Conservation (phyloP, 2,329 filamentous ascomycete genomes). For the Calonectria naviculata region DNA sequence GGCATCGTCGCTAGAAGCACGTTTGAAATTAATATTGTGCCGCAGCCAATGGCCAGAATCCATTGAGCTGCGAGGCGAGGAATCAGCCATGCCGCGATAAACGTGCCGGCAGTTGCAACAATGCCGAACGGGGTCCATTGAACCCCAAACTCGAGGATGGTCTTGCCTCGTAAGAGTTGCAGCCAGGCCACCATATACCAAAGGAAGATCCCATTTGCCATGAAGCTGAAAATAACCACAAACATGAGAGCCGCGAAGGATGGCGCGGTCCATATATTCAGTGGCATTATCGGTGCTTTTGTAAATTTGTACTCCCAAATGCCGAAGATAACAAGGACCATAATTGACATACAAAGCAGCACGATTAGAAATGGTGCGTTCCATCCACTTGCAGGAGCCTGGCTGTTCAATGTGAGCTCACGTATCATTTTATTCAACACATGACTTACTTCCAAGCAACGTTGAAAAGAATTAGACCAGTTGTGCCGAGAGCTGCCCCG, state of each 20-base stretch:
- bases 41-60: slow-evolving; percentile 56
- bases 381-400: slow-evolving; percentile 58
- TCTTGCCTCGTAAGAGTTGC: slow-evolving; percentile 52
- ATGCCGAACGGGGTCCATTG: slow-evolving; percentile 54
- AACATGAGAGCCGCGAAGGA: slow-evolving; percentile 54
- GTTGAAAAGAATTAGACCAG: slow-evolving; percentile 57
- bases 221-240: slow-evolving; percentile 56
- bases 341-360: slow-evolving; percentile 48
- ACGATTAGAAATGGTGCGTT: slow-evolving; percentile 51
- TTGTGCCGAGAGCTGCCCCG: slow-evolving; percentile 53
- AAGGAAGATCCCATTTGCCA: slow-evolving; percentile 56
- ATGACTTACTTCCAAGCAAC: slow-evolving; percentile 59
- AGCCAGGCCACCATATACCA: slow-evolving; percentile 61
- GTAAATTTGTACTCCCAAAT: slow-evolving; percentile 54
- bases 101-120: slow-evolving; percentile 50
- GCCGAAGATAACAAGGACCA: slow-evolving; percentile 44
- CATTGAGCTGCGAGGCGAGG: slow-evolving; percentile 56
- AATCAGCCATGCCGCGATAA: slow-evolving; percentile 56
- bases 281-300: slow-evolving; percentile 54
- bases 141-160: slow-evolving; percentile 50
- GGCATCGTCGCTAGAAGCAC: slow-evolving; percentile 53
- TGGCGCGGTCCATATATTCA: slow-evolving; percentile 55
- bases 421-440: neutral
- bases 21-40: slow-evolving; percentile 32
- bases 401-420: slow-evolving; percentile 2